phyloP scores from a whole-genome alignment of 2,329 filamentous ascomycete genomes.

The Orbilia javanica region DNA sequence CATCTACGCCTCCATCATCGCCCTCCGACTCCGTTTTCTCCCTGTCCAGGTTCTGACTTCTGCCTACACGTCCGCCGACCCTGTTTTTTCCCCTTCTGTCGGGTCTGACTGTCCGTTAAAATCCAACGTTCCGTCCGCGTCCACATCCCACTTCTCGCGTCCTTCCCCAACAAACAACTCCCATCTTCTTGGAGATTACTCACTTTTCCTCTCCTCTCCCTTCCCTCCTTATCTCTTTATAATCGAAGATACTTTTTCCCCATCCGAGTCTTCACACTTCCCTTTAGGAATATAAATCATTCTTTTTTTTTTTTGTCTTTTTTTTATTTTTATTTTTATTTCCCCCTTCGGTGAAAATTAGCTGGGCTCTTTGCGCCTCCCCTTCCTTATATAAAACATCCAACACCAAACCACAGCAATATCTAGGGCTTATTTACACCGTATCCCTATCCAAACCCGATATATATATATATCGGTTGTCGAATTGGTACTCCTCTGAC shows the following conservation, averaged over 20 bases:
- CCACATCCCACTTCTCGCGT: slow-evolving; percentile 56
- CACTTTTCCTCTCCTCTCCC: neutral
- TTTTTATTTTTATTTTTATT: neutral
- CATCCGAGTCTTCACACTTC: neutral
- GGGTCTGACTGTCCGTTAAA: slow-evolving; percentile 2
- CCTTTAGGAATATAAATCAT: neutral
- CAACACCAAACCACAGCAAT: neutral
- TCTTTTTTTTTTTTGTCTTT: neutral
- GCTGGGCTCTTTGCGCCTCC: neutral
- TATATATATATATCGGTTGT: no score
- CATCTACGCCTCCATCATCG: neutral
- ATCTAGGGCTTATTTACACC: neutral
- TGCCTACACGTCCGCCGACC: neutral
- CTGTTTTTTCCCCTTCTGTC: neutral
- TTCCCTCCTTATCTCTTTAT: neutral
- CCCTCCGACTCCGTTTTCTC: neutral
- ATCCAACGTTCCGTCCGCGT: slow-evolving; percentile 35
- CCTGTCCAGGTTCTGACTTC: neutral
- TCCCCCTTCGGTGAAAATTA: neutral
- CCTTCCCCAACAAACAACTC: slow-evolving; percentile 16
- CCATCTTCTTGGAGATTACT: neutral
- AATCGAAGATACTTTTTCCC: neutral
- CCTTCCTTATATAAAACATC: neutral
- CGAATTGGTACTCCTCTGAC: neutral
- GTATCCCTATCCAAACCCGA: neutral